Evolutionary conservation across 805 yeast genomes (phyloP).

Genomic region (Diddensiella transvaalensis): DNA sequence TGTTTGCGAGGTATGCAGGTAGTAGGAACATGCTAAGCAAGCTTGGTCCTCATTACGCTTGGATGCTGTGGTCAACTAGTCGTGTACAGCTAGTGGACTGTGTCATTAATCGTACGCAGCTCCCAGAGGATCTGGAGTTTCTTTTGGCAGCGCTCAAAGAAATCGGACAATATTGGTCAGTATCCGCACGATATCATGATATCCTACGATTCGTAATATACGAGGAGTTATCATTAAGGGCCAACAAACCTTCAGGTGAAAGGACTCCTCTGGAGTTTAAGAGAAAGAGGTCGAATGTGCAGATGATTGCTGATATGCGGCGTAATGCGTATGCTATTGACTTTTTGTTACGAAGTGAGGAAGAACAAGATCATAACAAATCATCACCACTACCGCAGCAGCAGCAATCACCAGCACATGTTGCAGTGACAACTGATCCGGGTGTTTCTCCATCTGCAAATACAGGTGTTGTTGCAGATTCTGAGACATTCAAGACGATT

Average conservation of each 20-base stretch:
- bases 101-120: constrained; percentile 18
- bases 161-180: constrained; percentile 25
- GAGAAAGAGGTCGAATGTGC: constrained; percentile 13
- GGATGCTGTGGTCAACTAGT: constrained; percentile 28
- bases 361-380: not conserved
- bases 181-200: constrained; percentile 25
- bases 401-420: not conserved
- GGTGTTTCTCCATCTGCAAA: not conserved
- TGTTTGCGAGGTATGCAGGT: constrained; percentile 18
- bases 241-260: not conserved
- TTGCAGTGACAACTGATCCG: not conserved
- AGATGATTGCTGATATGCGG: constrained; percentile 28
- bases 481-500: constrained; percentile 10
- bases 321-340: constrained; percentile 29
- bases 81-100: constrained; percentile 27
- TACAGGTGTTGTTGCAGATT: not conserved
- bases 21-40: constrained; percentile 10
- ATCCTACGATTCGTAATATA: constrained; percentile 24
- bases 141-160: constrained; percentile 19
- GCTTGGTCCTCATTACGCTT: constrained; percentile 30
- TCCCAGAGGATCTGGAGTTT: constrained; percentile 25
- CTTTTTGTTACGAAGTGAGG: constrained; percentile 16
- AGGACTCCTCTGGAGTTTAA: not conserved
- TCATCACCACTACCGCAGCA: too few relatives aligned
- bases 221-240: constrained; percentile 24